A percentile compares a stretch with the other conserved stretches of the same genome.
phyloP scores from a whole-genome alignment of 1,284 basidiomycete species.

The Fistulina hepatica region DNA sequence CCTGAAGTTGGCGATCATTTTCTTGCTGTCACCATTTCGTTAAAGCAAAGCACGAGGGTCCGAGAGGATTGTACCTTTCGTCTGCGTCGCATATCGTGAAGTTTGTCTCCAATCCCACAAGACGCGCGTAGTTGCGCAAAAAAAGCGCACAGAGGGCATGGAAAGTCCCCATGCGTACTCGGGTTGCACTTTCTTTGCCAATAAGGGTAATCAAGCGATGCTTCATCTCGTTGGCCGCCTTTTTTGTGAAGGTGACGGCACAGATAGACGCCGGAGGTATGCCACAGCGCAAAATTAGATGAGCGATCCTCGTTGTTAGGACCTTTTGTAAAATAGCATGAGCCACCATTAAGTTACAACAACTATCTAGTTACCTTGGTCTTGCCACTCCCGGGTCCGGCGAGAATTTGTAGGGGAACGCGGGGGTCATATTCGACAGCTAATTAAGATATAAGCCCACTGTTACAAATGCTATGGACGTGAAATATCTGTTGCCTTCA shows the following conservation, averaged over 20 bases:
- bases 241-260: constrained; percentile 81
- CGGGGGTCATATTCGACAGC: constrained; percentile 58
- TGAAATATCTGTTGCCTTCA: constrained; percentile 18
- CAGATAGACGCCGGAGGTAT: constrained; percentile 56
- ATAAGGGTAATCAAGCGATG: constrained; percentile 63
- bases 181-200: constrained; percentile 47
- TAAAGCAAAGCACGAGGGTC: constrained; percentile 5
- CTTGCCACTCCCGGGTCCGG: constrained; percentile 76
- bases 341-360: neutral
- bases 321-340: constrained; percentile 30
- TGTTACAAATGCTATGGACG: neutral
- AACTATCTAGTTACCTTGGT: constrained; percentile 32
- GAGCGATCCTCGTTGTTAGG: constrained; percentile 71
- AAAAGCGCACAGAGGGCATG: constrained; percentile 72
- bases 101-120: constrained; percentile 57
- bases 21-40: constrained; percentile 43
- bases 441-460: no score
- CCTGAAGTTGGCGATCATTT: constrained; percentile 54
- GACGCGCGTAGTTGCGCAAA: constrained; percentile 54
- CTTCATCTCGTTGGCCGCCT: constrained; percentile 86
- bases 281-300: constrained; percentile 53
- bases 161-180: constrained; percentile 73
- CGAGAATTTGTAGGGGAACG: constrained; percentile 70
- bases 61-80: constrained; percentile 48
- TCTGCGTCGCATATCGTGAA: constrained; percentile 80